Evolutionary conservation across 1,284 basidiomycete species (phyloP), one percentile per base, ranked within the genome.

Genomic region (Puccinia polysora): DNA sequence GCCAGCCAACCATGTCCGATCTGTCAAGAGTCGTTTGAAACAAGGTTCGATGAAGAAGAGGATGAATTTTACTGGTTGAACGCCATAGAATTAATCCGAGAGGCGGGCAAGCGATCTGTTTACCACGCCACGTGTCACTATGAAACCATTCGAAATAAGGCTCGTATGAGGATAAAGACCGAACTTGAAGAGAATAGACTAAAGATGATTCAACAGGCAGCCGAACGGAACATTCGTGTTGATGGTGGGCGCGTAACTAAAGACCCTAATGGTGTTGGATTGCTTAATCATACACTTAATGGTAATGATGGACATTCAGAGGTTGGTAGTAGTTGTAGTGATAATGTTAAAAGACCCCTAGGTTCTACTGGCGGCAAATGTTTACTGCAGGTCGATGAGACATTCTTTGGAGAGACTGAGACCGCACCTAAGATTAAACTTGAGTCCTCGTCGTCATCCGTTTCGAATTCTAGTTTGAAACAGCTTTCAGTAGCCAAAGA

Each of bases 41-140:
- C 69, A 23, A 50, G 50, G 14, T 72, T 72, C 32, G 69, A 72
- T 56, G 59, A 72, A 40, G 69, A 72, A 12, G 69, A 72, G 40
- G 69, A 30, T 28, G 69, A 72, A 50, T 72, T 62, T 30, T 72
- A 63, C n/a, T 72, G 69, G 69, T 28, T 63, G 25, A 72, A 72
- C 47, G 69, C 69, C 7, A 56, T 72, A 12, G 59, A 62, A 45
- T 23, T 50, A 34, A 52, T 18, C 10, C 30, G 40, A 12, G 47
- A 59, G 47, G 47, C 56, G 4, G 45, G 47, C 15, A 59, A 40
- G 30, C 40, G 47, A 25, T 40, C 45, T 20, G 49, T 62, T 2
- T 70, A 70, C 43, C 68, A 70, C 45, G 68, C 68, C 6, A 70
- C 68, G 4, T 70, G 68, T 62, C 68, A 70, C 34, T 70, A 60